Percentiles rank a stretch among this genome's conserved stretches.
phyloP scores from a whole-genome alignment of 192 early-diverging fungal genomes.

The Pilaira anomala region DNA sequence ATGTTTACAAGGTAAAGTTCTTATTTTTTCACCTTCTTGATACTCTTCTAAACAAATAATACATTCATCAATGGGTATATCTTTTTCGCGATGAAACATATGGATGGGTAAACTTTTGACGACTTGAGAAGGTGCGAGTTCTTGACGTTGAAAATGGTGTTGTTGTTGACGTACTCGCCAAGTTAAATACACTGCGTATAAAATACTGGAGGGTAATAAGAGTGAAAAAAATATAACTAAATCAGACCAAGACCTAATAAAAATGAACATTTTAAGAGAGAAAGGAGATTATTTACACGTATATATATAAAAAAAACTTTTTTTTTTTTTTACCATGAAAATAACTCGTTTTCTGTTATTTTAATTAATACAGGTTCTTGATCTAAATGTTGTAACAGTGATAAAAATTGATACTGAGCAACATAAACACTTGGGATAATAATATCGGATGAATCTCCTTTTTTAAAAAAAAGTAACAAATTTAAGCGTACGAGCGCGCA shows the following conservation, averaged over 20 bases:
- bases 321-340: slow-evolving; percentile 16
- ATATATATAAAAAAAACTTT: slow-evolving; percentile 22
- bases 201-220: background rate
- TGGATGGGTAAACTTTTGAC: slow-evolving; percentile 71
- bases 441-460: slow-evolving; percentile 80
- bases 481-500: too few species aligned
- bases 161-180: slow-evolving; percentile 69
- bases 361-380: slow-evolving; percentile 23
- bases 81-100: slow-evolving; percentile 57
- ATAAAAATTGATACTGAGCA: slow-evolving; percentile 61
- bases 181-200: slow-evolving; percentile 50
- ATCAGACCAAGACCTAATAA: slow-evolving; percentile 60
- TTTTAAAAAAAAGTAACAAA: slow-evolving; percentile 24
- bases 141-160: slow-evolving; percentile 50
- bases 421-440: slow-evolving; percentile 88
- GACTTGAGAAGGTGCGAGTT: slow-evolving; percentile 67
- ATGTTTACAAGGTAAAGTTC: slow-evolving; percentile 84
- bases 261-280: background rate
- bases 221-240: slow-evolving; percentile 68
- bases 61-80: slow-evolving; percentile 76
- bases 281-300: too few species aligned
- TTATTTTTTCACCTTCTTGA: slow-evolving; percentile 72
- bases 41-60: slow-evolving; percentile 94
- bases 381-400: slow-evolving; percentile 42
- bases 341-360: slow-evolving; percentile 28